Evolutionary conservation across 352 stramenopile genomes (phyloP).

Genomic region (Globisporangium camurandrum): DNA sequence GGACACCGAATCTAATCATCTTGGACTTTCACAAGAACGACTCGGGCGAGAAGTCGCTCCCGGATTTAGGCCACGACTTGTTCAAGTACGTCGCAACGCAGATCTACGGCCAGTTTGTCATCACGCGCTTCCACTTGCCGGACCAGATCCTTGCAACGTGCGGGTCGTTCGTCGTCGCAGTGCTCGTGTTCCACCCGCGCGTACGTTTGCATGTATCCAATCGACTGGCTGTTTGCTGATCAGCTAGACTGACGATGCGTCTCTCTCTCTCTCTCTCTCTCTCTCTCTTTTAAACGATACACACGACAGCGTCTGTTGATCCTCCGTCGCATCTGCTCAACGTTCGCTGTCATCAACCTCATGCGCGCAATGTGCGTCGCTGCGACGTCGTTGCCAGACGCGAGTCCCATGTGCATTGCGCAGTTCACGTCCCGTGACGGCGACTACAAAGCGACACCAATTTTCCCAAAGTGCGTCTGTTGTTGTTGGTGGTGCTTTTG

Average conservation of each 20-base stretch:
- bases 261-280: not conserved
- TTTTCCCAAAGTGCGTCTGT: slow-evolving; percentile 74
- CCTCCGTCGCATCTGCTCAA: slow-evolving; percentile 73
- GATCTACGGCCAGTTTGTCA: slow-evolving; percentile 76
- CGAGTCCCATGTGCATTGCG: slow-evolving; percentile 83
- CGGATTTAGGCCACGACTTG: slow-evolving; percentile 77
- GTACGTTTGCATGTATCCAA: slow-evolving; percentile 23
- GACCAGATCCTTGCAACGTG: slow-evolving; percentile 78
- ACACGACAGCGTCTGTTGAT: slow-evolving; percentile 60
- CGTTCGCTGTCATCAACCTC: slow-evolving; percentile 82
- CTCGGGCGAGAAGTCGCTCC: slow-evolving; percentile 66
- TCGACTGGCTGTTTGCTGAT: not conserved
- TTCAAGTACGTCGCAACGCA: slow-evolving; percentile 84
- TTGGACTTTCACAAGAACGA: slow-evolving; percentile 48
- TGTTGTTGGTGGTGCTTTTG: too few species aligned
- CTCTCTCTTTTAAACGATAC: too few species aligned
- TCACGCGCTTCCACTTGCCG: slow-evolving; percentile 81
- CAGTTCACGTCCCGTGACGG: slow-evolving; percentile 63
- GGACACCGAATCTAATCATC: slow-evolving; percentile 80
- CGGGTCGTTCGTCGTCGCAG: slow-evolving; percentile 50
- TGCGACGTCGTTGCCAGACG: slow-evolving; percentile 79
- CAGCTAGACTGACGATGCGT: not conserved
- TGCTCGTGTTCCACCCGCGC: slow-evolving; percentile 69
- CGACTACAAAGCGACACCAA: slow-evolving; percentile 75
- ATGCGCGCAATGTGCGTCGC: slow-evolving; percentile 82